A percentile compares a stretch with the other conserved stretches of the same genome.
These are phyloP conservation scores for Myriosclerotinia curreyana DNA, from an alignment of 2,329 filamentous ascomycete genomes.

Conservation along the genomic window DNA sequence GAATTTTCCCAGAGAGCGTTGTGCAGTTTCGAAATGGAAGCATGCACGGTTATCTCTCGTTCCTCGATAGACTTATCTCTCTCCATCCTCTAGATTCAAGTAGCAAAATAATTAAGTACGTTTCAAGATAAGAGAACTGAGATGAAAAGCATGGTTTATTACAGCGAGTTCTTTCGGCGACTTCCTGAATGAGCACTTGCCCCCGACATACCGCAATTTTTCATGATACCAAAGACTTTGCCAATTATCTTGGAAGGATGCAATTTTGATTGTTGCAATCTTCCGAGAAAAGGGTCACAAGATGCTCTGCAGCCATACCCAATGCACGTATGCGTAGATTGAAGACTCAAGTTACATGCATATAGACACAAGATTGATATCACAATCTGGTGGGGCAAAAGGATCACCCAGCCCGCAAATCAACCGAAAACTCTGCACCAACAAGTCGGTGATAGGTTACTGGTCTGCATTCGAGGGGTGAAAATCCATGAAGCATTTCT, in stretches of 20 bases:
- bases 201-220: background rate
- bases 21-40: background rate
- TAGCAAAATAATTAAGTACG: background rate
- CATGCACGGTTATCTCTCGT: too few relatives aligned
- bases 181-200: background rate
- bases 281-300: background rate
- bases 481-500: too few relatives aligned
- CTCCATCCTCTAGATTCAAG: background rate
- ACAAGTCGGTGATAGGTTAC: background rate
- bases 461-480: too few relatives aligned
- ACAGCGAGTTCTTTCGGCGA: background rate
- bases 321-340: background rate
- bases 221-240: background rate
- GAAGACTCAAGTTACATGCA: background rate
- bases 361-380: background rate
- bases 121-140: constrained; percentile 1
- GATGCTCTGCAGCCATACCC: background rate
- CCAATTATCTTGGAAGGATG: background rate
- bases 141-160: background rate
- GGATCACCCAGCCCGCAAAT: background rate
- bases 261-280: background rate
- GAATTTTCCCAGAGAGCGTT: background rate
- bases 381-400: background rate
- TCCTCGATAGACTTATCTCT: background rate
- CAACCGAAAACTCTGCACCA: background rate